Percentiles rank a stretch among this genome's conserved stretches.
phyloP scores from a whole-genome alignment of 2,329 filamentous ascomycete genomes.

The Trichoderma pleuroti region DNA sequence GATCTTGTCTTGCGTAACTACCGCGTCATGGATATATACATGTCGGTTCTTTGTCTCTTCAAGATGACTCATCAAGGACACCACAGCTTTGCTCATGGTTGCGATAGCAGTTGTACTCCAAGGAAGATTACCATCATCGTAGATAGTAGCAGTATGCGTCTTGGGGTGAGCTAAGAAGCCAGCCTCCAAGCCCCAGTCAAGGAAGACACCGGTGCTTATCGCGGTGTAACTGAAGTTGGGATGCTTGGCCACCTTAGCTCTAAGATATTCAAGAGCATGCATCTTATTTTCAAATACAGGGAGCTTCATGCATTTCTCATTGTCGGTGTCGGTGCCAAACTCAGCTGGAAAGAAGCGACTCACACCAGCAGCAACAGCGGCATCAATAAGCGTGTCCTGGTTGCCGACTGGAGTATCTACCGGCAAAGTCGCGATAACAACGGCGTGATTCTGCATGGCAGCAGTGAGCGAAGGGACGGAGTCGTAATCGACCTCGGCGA shows the following conservation, averaged over 20 bases:
- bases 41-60: constrained; percentile 4
- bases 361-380: background rate
- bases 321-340: constrained; percentile 1
- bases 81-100: background rate
- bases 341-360: background rate
- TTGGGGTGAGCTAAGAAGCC: background rate
- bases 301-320: background rate
- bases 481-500: background rate
- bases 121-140: background rate
- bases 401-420: background rate
- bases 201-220: background rate
- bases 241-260: background rate
- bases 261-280: background rate
- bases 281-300: constrained; percentile 1
- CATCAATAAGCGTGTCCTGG: background rate
- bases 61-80: background rate
- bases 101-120: background rate
- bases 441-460: background rate
- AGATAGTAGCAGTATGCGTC: background rate
- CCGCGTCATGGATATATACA: background rate
- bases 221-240: background rate
- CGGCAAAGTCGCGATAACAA: background rate
- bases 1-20: background rate
- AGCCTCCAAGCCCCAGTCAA: background rate
- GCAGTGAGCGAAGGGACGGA: background rate